A percentile compares a stretch with the other conserved stretches of the same genome.
phyloP scores from a whole-genome alignment of 75 land plant species.

The Pinus albicaulis region DNA sequence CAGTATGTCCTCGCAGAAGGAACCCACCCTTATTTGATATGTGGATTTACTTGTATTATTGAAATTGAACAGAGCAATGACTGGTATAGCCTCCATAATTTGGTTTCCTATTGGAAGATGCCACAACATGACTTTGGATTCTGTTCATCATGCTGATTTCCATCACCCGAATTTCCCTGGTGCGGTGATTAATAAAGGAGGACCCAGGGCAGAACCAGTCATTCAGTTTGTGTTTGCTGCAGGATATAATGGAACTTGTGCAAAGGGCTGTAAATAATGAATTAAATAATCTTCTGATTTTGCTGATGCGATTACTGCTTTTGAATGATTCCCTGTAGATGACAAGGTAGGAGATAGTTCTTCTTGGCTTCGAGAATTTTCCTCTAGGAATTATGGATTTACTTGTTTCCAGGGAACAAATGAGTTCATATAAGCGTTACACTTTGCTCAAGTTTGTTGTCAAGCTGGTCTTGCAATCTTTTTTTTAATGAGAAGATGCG shows the following conservation, averaged over 20 bases:
- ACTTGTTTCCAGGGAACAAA: constrained; percentile 12
- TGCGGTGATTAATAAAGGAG: too few relatives aligned
- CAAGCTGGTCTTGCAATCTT: constrained; percentile 16
- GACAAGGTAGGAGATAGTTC: constrained; percentile 22
- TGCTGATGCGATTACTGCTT: constrained; percentile 12
- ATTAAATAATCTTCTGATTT: constrained; percentile 13
- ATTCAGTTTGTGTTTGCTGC: constrained; percentile 23
- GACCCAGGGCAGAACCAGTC: constrained; percentile 23
- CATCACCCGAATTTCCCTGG: too few relatives aligned
- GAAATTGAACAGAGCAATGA: too few relatives aligned
- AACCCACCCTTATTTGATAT: too few relatives aligned
- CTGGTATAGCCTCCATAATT: too few relatives aligned
- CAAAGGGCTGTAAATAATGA: constrained; percentile 28
- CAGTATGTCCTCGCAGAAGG: too few relatives aligned
- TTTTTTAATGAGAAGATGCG: too few relatives aligned
- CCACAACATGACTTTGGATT: too few relatives aligned
- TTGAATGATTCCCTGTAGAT: constrained; percentile 20
- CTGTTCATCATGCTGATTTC: too few relatives aligned
- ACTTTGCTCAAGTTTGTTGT: constrained; percentile 25
- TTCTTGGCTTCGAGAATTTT: constrained; percentile 22
- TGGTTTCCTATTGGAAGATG: too few relatives aligned
- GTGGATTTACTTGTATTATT: too few relatives aligned
- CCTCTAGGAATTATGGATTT: constrained; percentile 23
- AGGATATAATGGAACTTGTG: constrained; percentile 23
- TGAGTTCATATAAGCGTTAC: constrained; percentile 21